Evolutionary conservation across 352 stramenopile species (phyloP).

Genomic region (Pythium vanterpoolii): DNA sequence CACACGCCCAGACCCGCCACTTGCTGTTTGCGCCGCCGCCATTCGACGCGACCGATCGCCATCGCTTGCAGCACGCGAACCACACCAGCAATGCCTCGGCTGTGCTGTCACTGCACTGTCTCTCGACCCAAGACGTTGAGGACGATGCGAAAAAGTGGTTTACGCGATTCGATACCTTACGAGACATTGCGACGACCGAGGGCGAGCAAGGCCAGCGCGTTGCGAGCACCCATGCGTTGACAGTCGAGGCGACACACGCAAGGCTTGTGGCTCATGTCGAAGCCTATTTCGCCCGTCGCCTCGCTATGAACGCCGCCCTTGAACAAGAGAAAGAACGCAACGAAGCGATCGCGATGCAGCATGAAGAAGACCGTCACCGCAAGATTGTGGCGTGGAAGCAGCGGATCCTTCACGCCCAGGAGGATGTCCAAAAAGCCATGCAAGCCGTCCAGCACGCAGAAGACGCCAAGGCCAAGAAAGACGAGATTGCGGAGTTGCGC

Average conservation of each 20-base stretch:
- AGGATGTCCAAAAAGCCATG: conserved; percentile 32
- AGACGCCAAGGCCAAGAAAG: conserved; percentile 77
- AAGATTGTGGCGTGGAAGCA: conserved; percentile 33
- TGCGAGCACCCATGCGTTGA: conserved; percentile 15
- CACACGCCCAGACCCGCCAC: conserved; percentile 34
- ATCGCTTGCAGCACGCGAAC: conserved; percentile 55
- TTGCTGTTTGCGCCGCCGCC: conserved; percentile 46
- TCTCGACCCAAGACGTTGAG: conserved; percentile 26
- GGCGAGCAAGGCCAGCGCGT: conserved; percentile 6
- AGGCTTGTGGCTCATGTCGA: conserved; percentile 35
- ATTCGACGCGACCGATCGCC: conserved; percentile 42
- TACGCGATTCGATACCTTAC: conserved; percentile 47
- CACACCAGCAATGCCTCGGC: conserved; percentile 38
- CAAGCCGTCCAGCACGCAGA: conserved; percentile 49
- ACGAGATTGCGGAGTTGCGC: conserved; percentile 56
- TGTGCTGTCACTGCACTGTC: conserved; percentile 52
- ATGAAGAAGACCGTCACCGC: conserved; percentile 39
- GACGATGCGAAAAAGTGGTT: conserved; percentile 40
- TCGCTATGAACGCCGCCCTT: conserved; percentile 6
- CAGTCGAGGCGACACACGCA: conserved; percentile 30
- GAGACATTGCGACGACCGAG: conserved; percentile 26
- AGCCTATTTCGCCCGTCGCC: conserved; percentile 24
- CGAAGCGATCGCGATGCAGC: conserved; percentile 28
- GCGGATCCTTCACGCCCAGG: conserved; percentile 36
- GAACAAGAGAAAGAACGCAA: conserved; percentile 19